These are phyloP conservation scores for Lentinula lateritia DNA, from an alignment of 768 basidiomycete genomes.

Conservation along the genomic window DNA sequence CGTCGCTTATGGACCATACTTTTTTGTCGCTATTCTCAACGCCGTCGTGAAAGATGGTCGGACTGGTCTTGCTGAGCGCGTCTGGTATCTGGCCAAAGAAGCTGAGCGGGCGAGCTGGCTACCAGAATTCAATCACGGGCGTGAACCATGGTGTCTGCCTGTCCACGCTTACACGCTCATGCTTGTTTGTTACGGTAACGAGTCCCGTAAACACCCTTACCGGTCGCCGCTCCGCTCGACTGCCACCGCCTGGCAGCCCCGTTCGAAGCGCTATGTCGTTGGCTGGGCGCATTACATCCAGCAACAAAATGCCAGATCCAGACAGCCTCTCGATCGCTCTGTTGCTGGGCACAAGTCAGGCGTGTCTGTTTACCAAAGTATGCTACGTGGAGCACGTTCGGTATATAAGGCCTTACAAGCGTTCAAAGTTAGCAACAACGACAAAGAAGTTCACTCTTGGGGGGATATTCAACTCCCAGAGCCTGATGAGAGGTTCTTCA, in stretches of 20 bases:
- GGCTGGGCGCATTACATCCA: slow-evolving; percentile 9
- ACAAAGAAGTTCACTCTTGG: not conserved
- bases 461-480: slow-evolving; percentile 26
- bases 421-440: slow-evolving; percentile 12
- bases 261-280: slow-evolving; percentile 28
- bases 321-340: not conserved
- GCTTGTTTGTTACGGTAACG: slow-evolving; percentile 52
- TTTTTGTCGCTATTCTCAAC: slow-evolving; percentile 55
- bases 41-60: slow-evolving; percentile 53
- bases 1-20: slow-evolving; percentile 48
- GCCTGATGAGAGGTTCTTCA: slow-evolving; percentile 67
- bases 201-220: slow-evolving; percentile 20
- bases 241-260: slow-evolving; percentile 16
- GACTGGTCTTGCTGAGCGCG: slow-evolving; percentile 50
- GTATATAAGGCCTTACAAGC: slow-evolving; percentile 15
- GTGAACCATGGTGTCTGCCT: slow-evolving; percentile 58
- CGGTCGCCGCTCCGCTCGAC: slow-evolving; percentile 5
- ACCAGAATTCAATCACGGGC: slow-evolving; percentile 13
- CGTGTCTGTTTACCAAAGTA: not conserved
- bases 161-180: slow-evolving; percentile 68
- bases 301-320: not conserved
- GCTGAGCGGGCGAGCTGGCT: slow-evolving; percentile 55
- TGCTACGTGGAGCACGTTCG: slow-evolving; percentile 14
- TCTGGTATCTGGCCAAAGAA: slow-evolving; percentile 58
- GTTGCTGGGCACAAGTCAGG: not conserved